Base-by-base conservation (phyloP, 805 yeast species). In the Candida railenensis region DNA sequence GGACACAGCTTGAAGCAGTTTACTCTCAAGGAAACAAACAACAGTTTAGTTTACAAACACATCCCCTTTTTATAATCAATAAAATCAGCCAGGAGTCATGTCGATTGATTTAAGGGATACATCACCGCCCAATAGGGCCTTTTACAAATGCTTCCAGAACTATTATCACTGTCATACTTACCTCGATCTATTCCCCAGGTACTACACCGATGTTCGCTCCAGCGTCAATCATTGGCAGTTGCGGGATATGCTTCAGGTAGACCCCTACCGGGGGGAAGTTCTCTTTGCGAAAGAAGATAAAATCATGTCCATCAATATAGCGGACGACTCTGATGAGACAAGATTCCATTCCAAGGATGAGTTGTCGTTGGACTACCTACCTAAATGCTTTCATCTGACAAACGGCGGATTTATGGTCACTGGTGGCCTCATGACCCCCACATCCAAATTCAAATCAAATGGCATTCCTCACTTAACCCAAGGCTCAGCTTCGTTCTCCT, bases 181-280 rank as follows among this genome's bases (percentile, higher is more conserved):
- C 50, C 57, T 72, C 36, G 59, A 57, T 20, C 71, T 76, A 3
- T 58, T 59, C 42, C 76, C 76, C 2, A 49, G 43, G 15, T 72
- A 71, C 49, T 53, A 71, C 15, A 52, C 69, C 19, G 57, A 55
- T 37, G 55, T 69, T 22, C 59, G 61, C 20, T 56, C 71, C 4
- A 57, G 63, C 14, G 66, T 63, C 38, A 72, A 73, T 44, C 82
- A 89, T 67, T 89, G 96, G 96, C 96, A 89, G 62, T 71, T 89
- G 28, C 73, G 95, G 33, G 92, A 89, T 58, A 73, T 89, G 56
- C 69, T 89, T 4, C 78, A 82, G 52, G 76, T 78, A 14, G 83
- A 46, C 50, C 56, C 41, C 47, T 61, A 46, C 63, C 73, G 50
- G 59, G 67, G 76, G 49, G 71, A 72, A 37, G 67, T 87, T 7